Base-by-base conservation (phyloP, 2,329 filamentous ascomycete genomes). In the Cercospora sp. region DNA sequence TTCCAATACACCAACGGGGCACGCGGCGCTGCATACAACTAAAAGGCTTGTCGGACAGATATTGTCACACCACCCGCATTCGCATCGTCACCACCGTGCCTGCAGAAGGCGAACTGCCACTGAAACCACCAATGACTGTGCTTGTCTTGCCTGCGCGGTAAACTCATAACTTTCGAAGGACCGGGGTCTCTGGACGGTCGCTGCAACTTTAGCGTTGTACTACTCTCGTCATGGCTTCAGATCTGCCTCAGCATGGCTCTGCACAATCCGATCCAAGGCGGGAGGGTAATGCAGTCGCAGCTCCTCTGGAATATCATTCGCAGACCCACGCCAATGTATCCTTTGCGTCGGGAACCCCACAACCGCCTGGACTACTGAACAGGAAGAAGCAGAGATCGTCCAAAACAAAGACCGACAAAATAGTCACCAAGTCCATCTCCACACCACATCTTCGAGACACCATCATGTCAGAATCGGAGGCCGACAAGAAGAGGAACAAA, bases 401-500 rank as follows among this genome's bases (percentile, higher is more conserved):
- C 65, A 82, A 81, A 72, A 77, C 74, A 72, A 83, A 81, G 70
- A 68, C 74, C 37, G 76, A 79, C 61, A 78, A 83, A 66, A 79
- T 81, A 70, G 78, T 82, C 61, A 80, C 81, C 60, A 70, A 71
- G 60, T 72, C 72, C 63, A 77, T 79, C 5, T 84, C 83, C 16
- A 84, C 82, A 69, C 82, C 83, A 70, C 82, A 83, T 73, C 79
- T 84, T 74, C 81, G 80, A 73, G 81, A 79, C 63, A 71, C 79
- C 74, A 80, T 81, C 43, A 75, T 84, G 71, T 83, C 82, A 69
- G 81, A 82, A 62, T 80, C 79, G 53, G 85, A 86, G 40, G 87
- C 69, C 30, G 76, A 91, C 74, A 91, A 91, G 78, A 88, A 89
- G 67, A 89, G 94, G 77, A 97, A 97, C 80, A 97, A 97, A 81